A percentile compares a stretch with the other conserved stretches of the same genome.
Evolutionary conservation across 164 flowering plant species (phyloP).

Genomic region (Magnolia kwangsiensis): DNA sequence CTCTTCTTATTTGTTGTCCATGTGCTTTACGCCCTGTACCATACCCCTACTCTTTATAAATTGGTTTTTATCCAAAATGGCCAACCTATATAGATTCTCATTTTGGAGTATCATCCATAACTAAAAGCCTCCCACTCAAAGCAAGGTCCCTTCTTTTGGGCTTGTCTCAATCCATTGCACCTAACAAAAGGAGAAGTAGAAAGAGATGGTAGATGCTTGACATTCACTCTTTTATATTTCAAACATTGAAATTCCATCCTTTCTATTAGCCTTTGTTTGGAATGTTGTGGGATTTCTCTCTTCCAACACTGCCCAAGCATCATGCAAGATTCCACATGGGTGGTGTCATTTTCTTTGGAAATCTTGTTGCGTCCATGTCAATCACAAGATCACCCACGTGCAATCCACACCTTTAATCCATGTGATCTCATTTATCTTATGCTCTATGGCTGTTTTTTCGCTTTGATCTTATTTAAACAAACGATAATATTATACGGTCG

Average conservation of each 20-base stretch:
- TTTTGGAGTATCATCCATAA: too few species aligned
- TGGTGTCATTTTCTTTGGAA: neutral
- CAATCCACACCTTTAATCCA: conserved; percentile 5
- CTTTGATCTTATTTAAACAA: neutral
- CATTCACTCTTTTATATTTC: neutral
- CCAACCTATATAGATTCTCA: too few species aligned
- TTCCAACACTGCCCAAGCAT: neutral
- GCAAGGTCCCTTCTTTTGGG: too few species aligned
- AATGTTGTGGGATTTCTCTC: neutral
- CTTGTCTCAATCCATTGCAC: too few species aligned
- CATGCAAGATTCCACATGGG: conserved; percentile 1
- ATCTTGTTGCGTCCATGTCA: neutral
- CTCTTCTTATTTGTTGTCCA: too few species aligned
- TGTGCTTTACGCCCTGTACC: too few species aligned
- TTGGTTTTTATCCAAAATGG: too few species aligned
- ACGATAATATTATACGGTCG: neutral
- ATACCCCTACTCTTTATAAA: too few species aligned
- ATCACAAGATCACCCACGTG: neutral
- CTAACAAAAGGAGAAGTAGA: too few species aligned
- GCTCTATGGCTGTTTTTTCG: neutral
- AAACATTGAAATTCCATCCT: neutral
- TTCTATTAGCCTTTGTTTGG: neutral
- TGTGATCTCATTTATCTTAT: conserved; percentile 7
- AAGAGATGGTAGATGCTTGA: neutral
- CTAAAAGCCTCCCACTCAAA: too few species aligned